Base-by-base conservation (phyloP, 345 rosid genomes). In the Angophora floribunda region DNA sequence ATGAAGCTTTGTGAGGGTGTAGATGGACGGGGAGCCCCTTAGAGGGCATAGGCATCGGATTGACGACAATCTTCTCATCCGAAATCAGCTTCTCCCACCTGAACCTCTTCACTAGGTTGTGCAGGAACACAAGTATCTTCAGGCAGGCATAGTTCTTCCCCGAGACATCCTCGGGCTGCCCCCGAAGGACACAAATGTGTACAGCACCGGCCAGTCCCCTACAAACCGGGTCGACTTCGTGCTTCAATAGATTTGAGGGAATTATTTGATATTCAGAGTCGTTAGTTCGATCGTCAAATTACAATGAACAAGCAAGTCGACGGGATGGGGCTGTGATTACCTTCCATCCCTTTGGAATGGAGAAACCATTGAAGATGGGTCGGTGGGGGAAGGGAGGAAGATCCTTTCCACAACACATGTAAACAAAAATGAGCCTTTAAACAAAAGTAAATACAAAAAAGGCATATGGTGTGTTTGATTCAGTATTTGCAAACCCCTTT, bases 291-390 rank as follows among this genome's bases (percentile, higher is more conserved):
- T 12, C 10, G 44, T 32, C 13, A 1, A 32, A 32, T 32, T 17
- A 67, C 41, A 10, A 32, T 30, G 44, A 32, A 67, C 22, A 67
- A 67, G 3, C 1, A 32, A 36, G 41, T 67, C 4, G 1, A 67
- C 41, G 14, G 17, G 36, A 63, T 13, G 32, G 36, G 32, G 75
- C 6, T 28, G 22, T 67, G 44, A 30, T 67, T 67, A 67, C 89
- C 95, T 93, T 93, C 95, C 95, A 92, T 59, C 95, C 95, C 87
- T 91, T 92, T 8, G 94, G 94, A 16, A 92, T 92, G 88, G 89
- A 90, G 88, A 89, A 92, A 32, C 91, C 95, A 6, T 92, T 79
- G 51, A 91, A 90, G 32, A 89, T 85, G 89, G 41, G 41, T 36
- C 41, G 41, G 41, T 36, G 41, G 41, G 41, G 41, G 41, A 36